Conservation (phyloP, 1,139 yeast genomes). For the Debaryomycetaceae sp. region DNA sequence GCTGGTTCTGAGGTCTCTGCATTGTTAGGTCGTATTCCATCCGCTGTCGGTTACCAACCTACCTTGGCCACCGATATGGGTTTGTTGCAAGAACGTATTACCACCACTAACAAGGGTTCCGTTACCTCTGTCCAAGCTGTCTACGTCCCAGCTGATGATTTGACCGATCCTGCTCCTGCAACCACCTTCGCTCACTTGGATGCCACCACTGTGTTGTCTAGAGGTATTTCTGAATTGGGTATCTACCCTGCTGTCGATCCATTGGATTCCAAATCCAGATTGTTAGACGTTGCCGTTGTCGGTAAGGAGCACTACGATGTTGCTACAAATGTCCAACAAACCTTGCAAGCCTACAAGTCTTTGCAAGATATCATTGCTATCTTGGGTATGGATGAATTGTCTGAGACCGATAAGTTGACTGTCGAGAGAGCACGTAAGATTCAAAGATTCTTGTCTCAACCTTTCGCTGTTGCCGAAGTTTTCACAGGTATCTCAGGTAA, state of each 20-base stretch:
- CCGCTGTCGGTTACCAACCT: conserved; percentile 99
- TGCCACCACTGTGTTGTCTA: conserved; percentile 99
- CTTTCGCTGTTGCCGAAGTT: conserved; percentile 99
- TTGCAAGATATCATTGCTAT: conserved; percentile 99
- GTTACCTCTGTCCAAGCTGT: conserved; percentile 99
- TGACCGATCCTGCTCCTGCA: conserved; percentile 99
- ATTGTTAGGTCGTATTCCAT: conserved; percentile 99
- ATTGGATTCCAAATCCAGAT: conserved; percentile 98
- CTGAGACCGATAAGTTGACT: conserved; percentile 96
- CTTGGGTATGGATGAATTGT: conserved; percentile 99
- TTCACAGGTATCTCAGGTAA: conserved; percentile 99
- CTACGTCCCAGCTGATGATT: conserved; percentile 99
- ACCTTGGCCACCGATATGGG: conserved; percentile 99
- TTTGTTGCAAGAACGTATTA: conserved; percentile 99
- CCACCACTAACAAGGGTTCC: conserved; percentile 99
- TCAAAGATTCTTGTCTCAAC: conserved; percentile 99
- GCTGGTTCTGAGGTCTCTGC: conserved; percentile 99
- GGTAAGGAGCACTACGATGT: conserved; percentile 98
- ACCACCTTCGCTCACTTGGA: conserved; percentile 99
- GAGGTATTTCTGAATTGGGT: conserved; percentile 99
- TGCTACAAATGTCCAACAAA: conserved; percentile 94
- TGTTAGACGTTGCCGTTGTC: conserved; percentile 93
- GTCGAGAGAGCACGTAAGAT: conserved; percentile 99
- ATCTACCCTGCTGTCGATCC: conserved; percentile 99
- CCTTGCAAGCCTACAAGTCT: conserved; percentile 99